Evolutionary conservation across 2,329 filamentous ascomycete genomes (phyloP).

Genomic region (Colletotrichum salicis): DNA sequence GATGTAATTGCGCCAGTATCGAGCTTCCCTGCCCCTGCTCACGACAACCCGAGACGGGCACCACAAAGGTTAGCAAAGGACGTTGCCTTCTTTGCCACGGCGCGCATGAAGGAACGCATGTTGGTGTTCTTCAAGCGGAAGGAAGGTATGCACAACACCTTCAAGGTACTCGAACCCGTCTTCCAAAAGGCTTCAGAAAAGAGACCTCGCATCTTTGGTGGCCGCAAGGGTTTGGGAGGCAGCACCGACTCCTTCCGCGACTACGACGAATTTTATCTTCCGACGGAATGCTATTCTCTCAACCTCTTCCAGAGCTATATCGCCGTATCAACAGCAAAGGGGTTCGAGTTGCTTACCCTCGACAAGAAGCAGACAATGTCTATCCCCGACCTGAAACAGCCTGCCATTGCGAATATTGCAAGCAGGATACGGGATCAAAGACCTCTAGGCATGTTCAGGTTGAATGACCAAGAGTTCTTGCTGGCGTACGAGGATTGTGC

Average conservation of each 20-base stretch:
- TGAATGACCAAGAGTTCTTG: constrained; percentile 91
- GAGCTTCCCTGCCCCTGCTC: constrained; percentile 68
- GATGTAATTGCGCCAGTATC: constrained; percentile 80
- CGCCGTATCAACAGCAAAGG: constrained; percentile 88
- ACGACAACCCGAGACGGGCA: constrained; percentile 83
- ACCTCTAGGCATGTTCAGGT: constrained; percentile 94
- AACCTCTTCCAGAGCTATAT: constrained; percentile 97
- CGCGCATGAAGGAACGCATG: constrained; percentile 95
- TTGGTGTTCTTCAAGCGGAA: constrained; percentile 97
- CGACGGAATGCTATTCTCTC: constrained; percentile 91
- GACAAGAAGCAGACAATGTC: constrained; percentile 98
- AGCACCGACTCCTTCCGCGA: constrained; percentile 96
- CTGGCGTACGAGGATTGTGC: constrained; percentile 96
- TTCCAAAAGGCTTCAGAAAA: constrained; percentile 92
- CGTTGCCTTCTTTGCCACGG: constrained; percentile 95
- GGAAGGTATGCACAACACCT: constrained; percentile 90
- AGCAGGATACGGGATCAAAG: constrained; percentile 83
- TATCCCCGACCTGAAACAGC: constrained; percentile 85
- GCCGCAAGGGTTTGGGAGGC: constrained; percentile 69
- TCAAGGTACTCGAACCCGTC: constrained; percentile 96
- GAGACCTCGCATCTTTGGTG: constrained; percentile 74
- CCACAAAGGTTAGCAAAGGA: constrained; percentile 93
- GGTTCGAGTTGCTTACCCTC: constrained; percentile 94
- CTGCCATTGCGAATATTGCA: constrained; percentile 86
- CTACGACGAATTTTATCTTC: constrained; percentile 98